Base-by-base conservation (phyloP, 2,329 filamentous ascomycete species). In the Ceratocystis albifundus region DNA sequence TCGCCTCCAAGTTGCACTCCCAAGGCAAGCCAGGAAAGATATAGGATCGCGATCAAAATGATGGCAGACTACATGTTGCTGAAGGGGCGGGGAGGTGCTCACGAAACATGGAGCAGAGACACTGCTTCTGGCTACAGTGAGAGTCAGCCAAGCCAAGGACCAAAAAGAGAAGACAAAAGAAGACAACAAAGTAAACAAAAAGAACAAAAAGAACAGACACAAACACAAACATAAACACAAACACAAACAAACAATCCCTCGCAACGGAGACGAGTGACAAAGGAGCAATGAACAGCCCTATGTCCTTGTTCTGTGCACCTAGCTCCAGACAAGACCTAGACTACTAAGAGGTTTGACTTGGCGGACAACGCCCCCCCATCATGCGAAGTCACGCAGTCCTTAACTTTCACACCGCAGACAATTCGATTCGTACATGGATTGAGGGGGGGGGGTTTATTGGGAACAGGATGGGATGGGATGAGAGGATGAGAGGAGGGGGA, bases 1-100 rank as follows among this genome's bases (percentile, higher is more conserved):
- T 57, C 53, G 53, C 53, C 53, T 57, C 46, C 53, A 57, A 28
- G 53, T 50, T 50, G 22, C 46, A 50, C 46, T 50, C 22, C 22
- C 46, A 50, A 22, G 46, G 22, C 46, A 50, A 22, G 46, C n/a
- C 7, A 50, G n/a, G 22, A 8, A 20, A 20, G 45, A 48, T 17
- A 48, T 17, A n/a, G n/a, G 15, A 20, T 48, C 45, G n/a, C 45
- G 45, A 48, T 20, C 17, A 17, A 48, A 8, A 48, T 20, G 17
- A 17, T 50, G 22, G 46, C 46, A 50, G 46, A 20, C n/a, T 7
- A 50, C 22, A n/a, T n/a, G 46, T n/a, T n/a, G 20, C 6, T 17
- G n/a, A 15, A n/a, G n/a, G 3, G 45, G 45, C 15, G 45, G 45
- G 45, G 15, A n/a, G n/a, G n/a, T n/a, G 45, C 4, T 48, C 45